Conservation (phyloP, 225 moss, liverwort and hornwort species). For the Physcomitrellopsis africana region DNA sequence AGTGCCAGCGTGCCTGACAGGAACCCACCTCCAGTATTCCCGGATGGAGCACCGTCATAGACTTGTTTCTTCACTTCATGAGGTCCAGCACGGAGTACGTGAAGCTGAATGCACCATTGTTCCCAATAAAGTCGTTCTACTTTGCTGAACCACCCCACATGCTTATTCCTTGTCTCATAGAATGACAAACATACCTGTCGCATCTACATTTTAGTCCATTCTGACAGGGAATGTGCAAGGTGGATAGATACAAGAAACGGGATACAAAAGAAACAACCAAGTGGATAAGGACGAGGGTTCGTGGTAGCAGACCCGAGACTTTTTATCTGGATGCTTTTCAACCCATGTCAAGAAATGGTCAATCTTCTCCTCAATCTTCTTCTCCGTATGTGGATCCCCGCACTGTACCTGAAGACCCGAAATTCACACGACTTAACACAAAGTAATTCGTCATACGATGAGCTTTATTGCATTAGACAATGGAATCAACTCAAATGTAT, state of each 20-base stretch:
- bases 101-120: constrained; percentile 85
- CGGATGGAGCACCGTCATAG: constrained; percentile 37
- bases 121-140: constrained; percentile 81
- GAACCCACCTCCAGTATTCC: constrained; percentile 49
- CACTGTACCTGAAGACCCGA: constrained; percentile 72
- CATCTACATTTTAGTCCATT: constrained; percentile 11
- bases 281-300: background rate
- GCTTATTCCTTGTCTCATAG: constrained; percentile 82
- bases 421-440: constrained; percentile 18
- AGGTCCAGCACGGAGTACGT: constrained; percentile 65
- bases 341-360: constrained; percentile 94
- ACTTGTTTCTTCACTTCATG: constrained; percentile 47
- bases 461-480: background rate
- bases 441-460: background rate
- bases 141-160: constrained; percentile 84
- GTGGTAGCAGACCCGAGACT: constrained; percentile 67
- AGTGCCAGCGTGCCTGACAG: background rate
- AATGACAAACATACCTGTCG: constrained; percentile 78
- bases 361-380: constrained; percentile 97
- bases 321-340: constrained; percentile 96
- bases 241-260: background rate
- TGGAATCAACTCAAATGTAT: background rate
- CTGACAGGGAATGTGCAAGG: background rate
- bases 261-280: background rate
- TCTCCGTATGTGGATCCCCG: constrained; percentile 83